Evolutionary conservation across 1,139 yeast species (phyloP), one percentile per base, ranked within the genome.

Genomic region (Suhomyces kunorum): DNA sequence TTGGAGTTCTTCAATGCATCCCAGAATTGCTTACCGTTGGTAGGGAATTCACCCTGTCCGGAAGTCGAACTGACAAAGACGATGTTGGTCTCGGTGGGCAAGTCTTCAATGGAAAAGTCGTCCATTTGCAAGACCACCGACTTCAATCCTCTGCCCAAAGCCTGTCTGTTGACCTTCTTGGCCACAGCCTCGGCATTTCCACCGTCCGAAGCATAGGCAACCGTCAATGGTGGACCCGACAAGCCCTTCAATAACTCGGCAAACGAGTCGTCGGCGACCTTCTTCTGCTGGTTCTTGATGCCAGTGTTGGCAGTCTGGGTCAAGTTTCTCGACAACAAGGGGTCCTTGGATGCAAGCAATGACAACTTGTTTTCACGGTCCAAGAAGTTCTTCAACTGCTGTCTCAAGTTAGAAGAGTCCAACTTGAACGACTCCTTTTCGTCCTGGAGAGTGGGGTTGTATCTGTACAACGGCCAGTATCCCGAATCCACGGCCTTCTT

Each of bases 11-110:
- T 89, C 50, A 90, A 64, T 28, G 77, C 78, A 53, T 89, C 97
- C 97, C 97, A 90, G 58, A 89, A 83, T 40, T 73, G 77, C 55
- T 90, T 87, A 64, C 97, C 98, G 61, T 89, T 92, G 53, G 88
- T 92, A 32, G 98, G 97, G 69, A 90, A 83, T 65, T 90, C 98
- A 74, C 98, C 98, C 73, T 90, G 98, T 49, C 98, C 98, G 6
- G 96, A 90, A 37, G 98, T 90, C 4, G 97, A 87, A 18, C 92
- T 74, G 37, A 90, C 74, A 52, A 90, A 84, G 13, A 87, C 81
- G 45, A 90, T 77, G 61, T 88, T 87, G 46, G 87, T 87, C 62
- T 87, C 96, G 36, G 78, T 74, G 25, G 88, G 80, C 45, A 90
- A 72, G 50, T 88, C 96, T 55, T 88, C 96, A 35, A 85, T 59